Percentiles rank a stretch among this genome's conserved stretches.
Conservation (phyloP, 73 alveolate genomes). For the Tetrahymena elliotti region DNA sequence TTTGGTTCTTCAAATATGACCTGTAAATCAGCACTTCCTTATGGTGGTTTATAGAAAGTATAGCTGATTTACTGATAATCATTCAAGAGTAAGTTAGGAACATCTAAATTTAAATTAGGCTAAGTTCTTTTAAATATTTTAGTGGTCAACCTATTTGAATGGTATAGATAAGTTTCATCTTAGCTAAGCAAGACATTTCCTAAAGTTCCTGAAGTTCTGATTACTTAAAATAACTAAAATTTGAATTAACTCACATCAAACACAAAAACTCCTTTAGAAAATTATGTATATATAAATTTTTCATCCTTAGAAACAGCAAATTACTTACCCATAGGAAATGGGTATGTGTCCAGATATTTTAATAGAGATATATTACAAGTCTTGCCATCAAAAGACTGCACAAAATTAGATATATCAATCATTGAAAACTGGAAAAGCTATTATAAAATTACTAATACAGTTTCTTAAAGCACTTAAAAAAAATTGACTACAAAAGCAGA, state of each 20-base stretch:
- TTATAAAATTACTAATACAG: not conserved
- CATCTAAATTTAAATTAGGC: too few species aligned
- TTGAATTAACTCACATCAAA: not conserved
- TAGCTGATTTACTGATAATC: too few species aligned
- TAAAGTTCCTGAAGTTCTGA: too few species aligned
- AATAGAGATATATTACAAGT: not conserved
- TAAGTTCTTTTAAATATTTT: too few species aligned
- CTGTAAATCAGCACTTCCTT: too few species aligned
- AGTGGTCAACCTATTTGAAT: too few species aligned
- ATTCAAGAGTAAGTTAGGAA: too few species aligned
- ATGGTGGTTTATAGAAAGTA: too few species aligned
- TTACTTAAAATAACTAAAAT: too few species aligned
- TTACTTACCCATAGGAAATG: not conserved
- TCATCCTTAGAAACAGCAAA: not conserved
- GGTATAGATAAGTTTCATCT: too few species aligned
- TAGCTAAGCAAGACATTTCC: too few species aligned
- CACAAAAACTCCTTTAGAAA: not conserved
- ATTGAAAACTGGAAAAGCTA: not conserved
- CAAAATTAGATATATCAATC: not conserved
- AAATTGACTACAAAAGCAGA: not conserved
- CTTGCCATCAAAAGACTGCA: not conserved
- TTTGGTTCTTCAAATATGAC: too few species aligned
- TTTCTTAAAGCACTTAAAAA: not conserved
- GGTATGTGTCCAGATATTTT: not conserved
- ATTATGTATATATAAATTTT: not conserved